Conservation (phyloP, 2,329 filamentous ascomycete genomes). For the Chaetomiaceae sp. region DNA sequence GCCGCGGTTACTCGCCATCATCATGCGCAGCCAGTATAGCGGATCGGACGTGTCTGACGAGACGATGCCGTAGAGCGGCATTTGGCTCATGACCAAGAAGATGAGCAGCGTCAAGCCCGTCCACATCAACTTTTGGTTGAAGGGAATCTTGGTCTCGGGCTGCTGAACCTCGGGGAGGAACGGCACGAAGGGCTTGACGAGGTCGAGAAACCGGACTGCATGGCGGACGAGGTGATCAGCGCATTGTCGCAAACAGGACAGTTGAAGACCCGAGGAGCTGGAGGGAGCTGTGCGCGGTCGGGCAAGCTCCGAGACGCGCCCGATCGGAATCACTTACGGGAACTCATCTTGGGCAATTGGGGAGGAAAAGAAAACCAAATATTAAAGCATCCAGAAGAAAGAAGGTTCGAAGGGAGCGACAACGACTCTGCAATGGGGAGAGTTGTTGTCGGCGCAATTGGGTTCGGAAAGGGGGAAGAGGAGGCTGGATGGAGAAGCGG, state of each 20-base stretch:
- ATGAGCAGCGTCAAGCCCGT: slow-evolving; percentile 91
- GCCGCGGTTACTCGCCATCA: slow-evolving; percentile 97
- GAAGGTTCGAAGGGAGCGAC: slow-evolving; percentile 29
- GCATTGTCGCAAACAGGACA: slow-evolving; percentile 15
- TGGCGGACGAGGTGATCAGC: slow-evolving; percentile 18
- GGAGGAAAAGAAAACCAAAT: slow-evolving; percentile 30
- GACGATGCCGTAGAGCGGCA: slow-evolving; percentile 98
- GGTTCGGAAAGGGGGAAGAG: slow-evolving; percentile 43
- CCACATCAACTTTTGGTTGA: slow-evolving; percentile 98
- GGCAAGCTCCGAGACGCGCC: slow-evolving; percentile 12
- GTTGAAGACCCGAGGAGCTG: slow-evolving; percentile 1
- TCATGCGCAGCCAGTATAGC: slow-evolving; percentile 99
- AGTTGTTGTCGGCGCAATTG: slow-evolving; percentile 27
- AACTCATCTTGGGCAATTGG: slow-evolving; percentile 48
- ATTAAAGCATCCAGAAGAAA: slow-evolving; percentile 34
- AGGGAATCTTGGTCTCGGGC: slow-evolving; percentile 96
- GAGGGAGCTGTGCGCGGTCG: not conserved
- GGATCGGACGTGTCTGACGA: slow-evolving; percentile 98
- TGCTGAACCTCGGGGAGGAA: slow-evolving; percentile 99
- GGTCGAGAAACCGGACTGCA: slow-evolving; percentile 95
- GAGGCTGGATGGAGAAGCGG: slow-evolving; percentile 20
- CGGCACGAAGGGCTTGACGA: slow-evolving; percentile 99
- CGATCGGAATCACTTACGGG: slow-evolving; percentile 41
- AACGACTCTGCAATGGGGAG: slow-evolving; percentile 28
- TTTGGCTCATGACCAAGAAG: slow-evolving; percentile 99